Evolutionary conservation across 331 rosid species (phyloP), one percentile per base, ranked within the genome.

Genomic region (Spiraea crenata): DNA sequence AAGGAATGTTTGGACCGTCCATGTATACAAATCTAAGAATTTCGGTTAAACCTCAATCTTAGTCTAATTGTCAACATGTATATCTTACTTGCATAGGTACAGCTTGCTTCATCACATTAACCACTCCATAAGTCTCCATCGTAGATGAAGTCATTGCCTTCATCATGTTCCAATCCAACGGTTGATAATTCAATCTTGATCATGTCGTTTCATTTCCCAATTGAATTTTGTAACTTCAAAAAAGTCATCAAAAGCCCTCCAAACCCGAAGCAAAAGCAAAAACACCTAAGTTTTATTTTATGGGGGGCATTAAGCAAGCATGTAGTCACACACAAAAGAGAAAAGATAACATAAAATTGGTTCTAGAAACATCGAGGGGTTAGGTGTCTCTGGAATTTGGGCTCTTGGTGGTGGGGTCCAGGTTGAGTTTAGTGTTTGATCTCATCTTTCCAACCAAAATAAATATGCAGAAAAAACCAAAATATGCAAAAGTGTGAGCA

Each of bases 91-190:
- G 1, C 1, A 12, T 3, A 61, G n/a, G n/a, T 5, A n/a, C 37
- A 16, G 71, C 57, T 80, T 49, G 45, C 47, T 57, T 69, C 49
- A 66, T 70, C 67, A 35, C 63, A 74, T 50, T 57, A 82, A 79
- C 84, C 37, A 81, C 83, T 77, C 85, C 80, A 75, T 59, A 17
- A 25, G 83, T 84, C 85, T 44, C 70, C 42, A 78, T 80, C 82
- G 67, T 57, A n/a, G 70, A 67, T 84, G 84, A 79, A 81, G 85
- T 89, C 95, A 89, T 75, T 54, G 82, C 69, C 70, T 77, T 70
- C 84, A 81, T 84, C 85, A 82, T 61, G 15, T 12, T 5, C 51
- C 57, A 63, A 71, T 44, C 70, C 63, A 39, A 67, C 78, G 69
- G 44, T 61, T 57, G 16, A 74, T 25, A 77, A 73, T 51, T 54